These are phyloP conservation scores for Cryomyces minteri DNA, from an alignment of 495 filamentous ascomycete species.

Conservation along the genomic window DNA sequence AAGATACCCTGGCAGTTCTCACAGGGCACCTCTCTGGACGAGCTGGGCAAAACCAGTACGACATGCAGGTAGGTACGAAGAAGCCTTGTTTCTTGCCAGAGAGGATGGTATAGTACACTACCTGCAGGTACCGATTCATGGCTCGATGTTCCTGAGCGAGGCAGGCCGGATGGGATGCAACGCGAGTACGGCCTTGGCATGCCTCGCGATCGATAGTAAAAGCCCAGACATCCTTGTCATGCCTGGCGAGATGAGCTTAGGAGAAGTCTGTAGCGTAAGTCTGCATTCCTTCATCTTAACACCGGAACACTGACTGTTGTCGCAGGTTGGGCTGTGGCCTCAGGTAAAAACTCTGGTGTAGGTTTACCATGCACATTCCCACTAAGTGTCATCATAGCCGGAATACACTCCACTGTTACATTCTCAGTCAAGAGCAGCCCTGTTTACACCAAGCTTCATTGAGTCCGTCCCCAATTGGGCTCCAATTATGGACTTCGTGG, in stretches of 20 bases:
- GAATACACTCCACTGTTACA: too few relatives aligned
- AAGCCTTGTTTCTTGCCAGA: conserved; percentile 18
- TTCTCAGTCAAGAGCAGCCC: too few relatives aligned
- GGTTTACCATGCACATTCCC: too few relatives aligned
- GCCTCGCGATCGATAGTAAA: conserved; percentile 20
- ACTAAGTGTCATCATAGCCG: too few relatives aligned
- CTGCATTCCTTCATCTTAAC: conserved; percentile 6
- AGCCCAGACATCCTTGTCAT: conserved; percentile 61
- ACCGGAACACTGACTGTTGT: background rate
- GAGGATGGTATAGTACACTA: conserved; percentile 38
- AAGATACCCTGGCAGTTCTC: conserved; percentile 4
- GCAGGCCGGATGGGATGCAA: conserved; percentile 42
- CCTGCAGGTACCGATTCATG: background rate
- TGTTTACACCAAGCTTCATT: conserved; percentile 12
- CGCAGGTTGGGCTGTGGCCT: background rate
- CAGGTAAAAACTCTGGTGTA: background rate
- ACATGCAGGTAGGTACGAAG: background rate
- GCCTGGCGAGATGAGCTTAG: conserved; percentile 66
- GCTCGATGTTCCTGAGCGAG: conserved; percentile 5
- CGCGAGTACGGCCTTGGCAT: conserved; percentile 49
- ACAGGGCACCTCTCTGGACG: conserved; percentile 12
- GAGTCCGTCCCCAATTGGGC: conserved; percentile 69
- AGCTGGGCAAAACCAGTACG: conserved; percentile 15
- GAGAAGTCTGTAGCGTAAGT: conserved; percentile 13
- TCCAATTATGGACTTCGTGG: conserved; percentile 45